Evolutionary conservation across 1,284 basidiomycete genomes (phyloP), one percentile per base, ranked within the genome.

Genomic region (Melampsora americana): DNA sequence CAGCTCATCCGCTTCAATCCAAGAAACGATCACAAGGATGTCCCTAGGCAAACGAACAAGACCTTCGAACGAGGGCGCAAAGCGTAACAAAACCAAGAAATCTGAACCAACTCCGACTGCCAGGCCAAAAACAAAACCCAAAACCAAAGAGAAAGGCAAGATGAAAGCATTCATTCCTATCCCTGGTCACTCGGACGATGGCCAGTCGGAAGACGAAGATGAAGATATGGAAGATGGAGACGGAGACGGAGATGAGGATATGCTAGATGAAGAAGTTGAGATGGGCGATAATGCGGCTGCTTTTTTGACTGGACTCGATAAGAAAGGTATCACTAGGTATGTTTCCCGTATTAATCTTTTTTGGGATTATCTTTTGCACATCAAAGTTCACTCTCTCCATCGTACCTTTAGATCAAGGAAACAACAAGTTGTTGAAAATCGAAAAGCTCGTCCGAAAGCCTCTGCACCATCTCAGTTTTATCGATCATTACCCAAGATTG

Each of bases 271-370:
- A 68, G 73, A 75, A 16, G 20, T 75, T 32, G 50, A 67, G 5
- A 12, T 68, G n/a, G 56, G 59, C 2, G 35, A 61, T 39, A 64
- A 66, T 39, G 66, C 73, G 12, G 39, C 61, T 26, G 50, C 12
- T 42, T 75, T 75, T 35, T 46, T 75, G 30, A 62, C 50, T 68
- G 73, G 65, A 50, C 61, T 75, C 23, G 73, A 75, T 75, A 35
- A 75, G 30, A 75, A 75, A 53, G 73, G 56, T 68, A 75, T 75
- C 18, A 68, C 66, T 32, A 56, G 73, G 73, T 75, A 30, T 66
- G 66, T 59, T n/a, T 30, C 35, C 46, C 50, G 11, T 23, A 28
- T 39, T 26, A n/a, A 6, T 28, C 18, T 32, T 23, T 69, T 18
- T 35, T 39, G 1, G 12, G 3, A 39, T 20, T 53, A 28, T 30